Evolutionary conservation across 331 rosid genomes (phyloP).

Genomic region (Dryas integrifolia): DNA sequence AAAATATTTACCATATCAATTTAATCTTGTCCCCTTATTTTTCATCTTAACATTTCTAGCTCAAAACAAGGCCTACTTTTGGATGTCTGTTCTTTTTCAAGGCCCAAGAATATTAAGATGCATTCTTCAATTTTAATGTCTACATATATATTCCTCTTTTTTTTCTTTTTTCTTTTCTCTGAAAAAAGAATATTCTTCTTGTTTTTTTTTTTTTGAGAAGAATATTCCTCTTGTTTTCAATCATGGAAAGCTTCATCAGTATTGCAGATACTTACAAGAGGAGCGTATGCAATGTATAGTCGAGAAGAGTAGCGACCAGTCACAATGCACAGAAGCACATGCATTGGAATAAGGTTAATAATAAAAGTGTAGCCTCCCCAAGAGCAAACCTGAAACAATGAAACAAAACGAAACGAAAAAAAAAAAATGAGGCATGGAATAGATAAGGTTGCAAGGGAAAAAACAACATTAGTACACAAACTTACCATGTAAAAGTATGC

Average conservation of each 20-base stretch:
- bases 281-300: slow-evolving; percentile 90
- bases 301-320: slow-evolving; percentile 96
- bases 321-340: slow-evolving; percentile 83
- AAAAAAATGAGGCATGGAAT: slow-evolving; percentile 25
- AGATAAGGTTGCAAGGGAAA: slow-evolving; percentile 8
- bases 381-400: slow-evolving; percentile 79
- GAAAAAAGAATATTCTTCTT: too few species aligned
- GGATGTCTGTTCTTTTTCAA: not conserved
- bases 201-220: too few species aligned
- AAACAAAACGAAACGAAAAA: slow-evolving; percentile 11
- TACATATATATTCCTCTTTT: not conserved
- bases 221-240: not conserved
- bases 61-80: not conserved
- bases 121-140: not conserved
- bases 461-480: slow-evolving; percentile 21
- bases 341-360: slow-evolving; percentile 97
- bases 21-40: not conserved
- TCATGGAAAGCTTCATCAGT: not conserved
- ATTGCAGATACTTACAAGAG: slow-evolving; percentile 70
- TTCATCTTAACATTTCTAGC: not conserved
- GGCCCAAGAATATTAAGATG: not conserved
- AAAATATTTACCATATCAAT: not conserved
- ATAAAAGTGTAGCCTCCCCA: slow-evolving; percentile 99
- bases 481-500: slow-evolving; percentile 97
- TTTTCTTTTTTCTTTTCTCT: not conserved